Conservation (phyloP, 805 yeast genomes). For the Teunomyces panamensis region DNA sequence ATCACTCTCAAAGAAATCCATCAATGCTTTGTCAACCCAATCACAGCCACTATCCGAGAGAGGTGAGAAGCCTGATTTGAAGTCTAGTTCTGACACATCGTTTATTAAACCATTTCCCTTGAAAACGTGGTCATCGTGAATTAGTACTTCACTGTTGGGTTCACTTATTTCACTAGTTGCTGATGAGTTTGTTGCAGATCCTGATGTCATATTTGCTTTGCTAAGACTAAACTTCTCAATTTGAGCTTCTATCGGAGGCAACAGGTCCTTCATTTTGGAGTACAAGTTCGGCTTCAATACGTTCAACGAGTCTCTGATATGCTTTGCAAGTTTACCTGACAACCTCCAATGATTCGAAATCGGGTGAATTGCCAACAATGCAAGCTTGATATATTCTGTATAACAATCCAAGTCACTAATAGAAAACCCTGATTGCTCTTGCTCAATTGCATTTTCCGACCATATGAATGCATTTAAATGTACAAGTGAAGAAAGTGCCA, state of each 20-base stretch:
- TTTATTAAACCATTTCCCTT: background rate
- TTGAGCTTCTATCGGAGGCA: slow-evolving; percentile 17
- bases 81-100: background rate
- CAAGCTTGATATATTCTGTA: slow-evolving; percentile 48
- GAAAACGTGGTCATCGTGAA: background rate
- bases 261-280: slow-evolving; percentile 31
- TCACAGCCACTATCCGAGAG: slow-evolving; percentile 53
- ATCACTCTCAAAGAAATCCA: slow-evolving; percentile 6
- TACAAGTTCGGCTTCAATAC: slow-evolving; percentile 43
- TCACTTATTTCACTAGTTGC: background rate
- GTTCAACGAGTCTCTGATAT: slow-evolving; percentile 44
- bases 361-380: slow-evolving; percentile 47
- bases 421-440: slow-evolving; percentile 1
- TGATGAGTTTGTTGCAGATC: background rate
- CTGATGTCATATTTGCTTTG: background rate
- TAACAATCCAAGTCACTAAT: slow-evolving; percentile 36
- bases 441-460: slow-evolving; percentile 30
- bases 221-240: background rate
- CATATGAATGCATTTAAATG: slow-evolving; percentile 53
- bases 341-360: slow-evolving; percentile 52
- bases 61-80: slow-evolving; percentile 4
- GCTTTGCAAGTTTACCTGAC: slow-evolving; percentile 45
- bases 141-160: background rate
- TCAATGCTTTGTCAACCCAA: slow-evolving; percentile 47
- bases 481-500: slow-evolving; percentile 51